Evolutionary conservation across 1,284 basidiomycete genomes (phyloP).

Genomic region (Sporisorium reilianum): DNA sequence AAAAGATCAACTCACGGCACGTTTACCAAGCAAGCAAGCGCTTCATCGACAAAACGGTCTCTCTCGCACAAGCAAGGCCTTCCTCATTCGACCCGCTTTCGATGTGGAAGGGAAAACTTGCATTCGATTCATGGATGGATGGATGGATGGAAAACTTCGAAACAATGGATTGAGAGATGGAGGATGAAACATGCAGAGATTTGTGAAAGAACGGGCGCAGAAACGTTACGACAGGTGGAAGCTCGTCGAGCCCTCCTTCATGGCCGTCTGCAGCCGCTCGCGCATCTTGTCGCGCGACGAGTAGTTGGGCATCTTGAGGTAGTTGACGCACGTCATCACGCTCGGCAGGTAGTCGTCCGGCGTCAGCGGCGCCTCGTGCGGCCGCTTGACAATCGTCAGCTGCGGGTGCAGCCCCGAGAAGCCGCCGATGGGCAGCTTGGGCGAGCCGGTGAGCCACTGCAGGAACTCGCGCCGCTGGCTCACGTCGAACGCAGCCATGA

Average conservation of each 20-base stretch:
- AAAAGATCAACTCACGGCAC: too few relatives aligned
- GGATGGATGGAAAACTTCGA: constrained; percentile 1
- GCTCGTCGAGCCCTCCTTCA: constrained; percentile 64
- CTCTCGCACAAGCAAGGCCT: too few relatives aligned
- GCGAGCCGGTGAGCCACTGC: constrained; percentile 95
- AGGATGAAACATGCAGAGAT: background rate
- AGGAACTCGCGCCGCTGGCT: constrained; percentile 85
- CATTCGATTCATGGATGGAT: background rate
- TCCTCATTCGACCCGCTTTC: too few relatives aligned
- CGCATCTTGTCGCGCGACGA: constrained; percentile 62
- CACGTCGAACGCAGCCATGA: constrained; percentile 84
- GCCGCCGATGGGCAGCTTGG: constrained; percentile 80
- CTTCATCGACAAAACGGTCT: too few relatives aligned
- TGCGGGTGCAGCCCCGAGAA: constrained; percentile 94
- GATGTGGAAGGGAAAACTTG: background rate
- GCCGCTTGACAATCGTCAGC: constrained; percentile 96
- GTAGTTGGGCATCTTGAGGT: constrained; percentile 68
- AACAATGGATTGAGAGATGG: constrained; percentile 3
- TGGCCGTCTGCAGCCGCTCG: constrained; percentile 58
- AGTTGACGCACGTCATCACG: constrained; percentile 98
- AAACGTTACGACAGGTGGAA: constrained; percentile 68
- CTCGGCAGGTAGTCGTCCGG: constrained; percentile 96
- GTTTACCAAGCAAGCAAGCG: too few relatives aligned
- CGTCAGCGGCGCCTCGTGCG: constrained; percentile 80
- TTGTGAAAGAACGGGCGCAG: too few relatives aligned